Percentiles rank a stretch among this genome's conserved stretches.
Conservation (phyloP, 139 green algal species). For the Micractinium sp. region DNA sequence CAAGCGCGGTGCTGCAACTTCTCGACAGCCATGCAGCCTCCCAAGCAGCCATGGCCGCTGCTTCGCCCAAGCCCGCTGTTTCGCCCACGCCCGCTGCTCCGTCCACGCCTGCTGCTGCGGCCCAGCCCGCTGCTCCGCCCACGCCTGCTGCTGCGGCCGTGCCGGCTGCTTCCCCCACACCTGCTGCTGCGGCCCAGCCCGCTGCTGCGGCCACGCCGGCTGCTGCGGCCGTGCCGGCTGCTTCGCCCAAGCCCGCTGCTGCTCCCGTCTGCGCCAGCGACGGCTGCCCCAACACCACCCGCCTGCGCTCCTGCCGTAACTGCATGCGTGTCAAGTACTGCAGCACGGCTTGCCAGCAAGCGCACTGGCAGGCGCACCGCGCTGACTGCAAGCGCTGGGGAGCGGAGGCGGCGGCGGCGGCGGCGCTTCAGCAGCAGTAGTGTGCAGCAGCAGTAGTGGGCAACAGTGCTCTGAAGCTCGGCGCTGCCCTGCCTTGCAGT, state of each 20-base stretch:
- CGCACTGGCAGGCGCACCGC: neutral
- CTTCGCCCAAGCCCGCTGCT: neutral
- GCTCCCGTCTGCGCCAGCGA: neutral
- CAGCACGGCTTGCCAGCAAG: neutral
- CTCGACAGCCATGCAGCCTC: neutral
- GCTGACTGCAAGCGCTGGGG: neutral
- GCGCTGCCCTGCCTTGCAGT: too few species aligned
- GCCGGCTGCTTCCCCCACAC: too few species aligned
- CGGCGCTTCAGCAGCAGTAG: neutral
- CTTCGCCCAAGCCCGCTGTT: neutral
- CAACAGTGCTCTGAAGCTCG: too few species aligned
- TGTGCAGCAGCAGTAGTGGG: neutral
- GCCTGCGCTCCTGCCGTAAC: neutral
- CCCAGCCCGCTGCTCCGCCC: too few species aligned
- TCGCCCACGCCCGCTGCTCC: too few species aligned
- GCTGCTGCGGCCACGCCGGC: too few species aligned
- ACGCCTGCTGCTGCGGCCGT: too few species aligned
- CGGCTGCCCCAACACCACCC: neutral
- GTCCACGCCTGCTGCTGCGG: too few species aligned
- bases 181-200: too few species aligned
- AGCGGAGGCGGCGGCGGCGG: too few species aligned
- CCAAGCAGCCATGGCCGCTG: too few species aligned
- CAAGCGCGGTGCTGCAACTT: neutral
- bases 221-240: neutral
- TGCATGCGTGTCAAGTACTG: neutral